Conservation (phyloP, 176 grass and related monocot genomes). For the Oryza glumipatula region DNA sequence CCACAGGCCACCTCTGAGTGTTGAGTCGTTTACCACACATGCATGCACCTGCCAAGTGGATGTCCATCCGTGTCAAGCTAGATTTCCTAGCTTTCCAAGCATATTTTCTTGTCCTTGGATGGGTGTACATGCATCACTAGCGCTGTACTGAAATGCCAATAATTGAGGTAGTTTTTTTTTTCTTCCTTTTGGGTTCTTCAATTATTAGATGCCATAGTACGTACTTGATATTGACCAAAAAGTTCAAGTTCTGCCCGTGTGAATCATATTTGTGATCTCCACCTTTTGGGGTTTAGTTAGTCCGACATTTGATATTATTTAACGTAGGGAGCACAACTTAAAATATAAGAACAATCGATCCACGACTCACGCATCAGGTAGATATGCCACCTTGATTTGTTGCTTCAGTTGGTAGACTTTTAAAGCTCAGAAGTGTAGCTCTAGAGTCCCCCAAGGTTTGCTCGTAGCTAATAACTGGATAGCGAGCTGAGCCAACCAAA, state of each 20-base stretch:
- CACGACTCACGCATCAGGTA: no score
- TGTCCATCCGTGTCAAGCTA: slow-evolving; percentile 29
- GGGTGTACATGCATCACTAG: not conserved
- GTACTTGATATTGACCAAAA: not conserved
- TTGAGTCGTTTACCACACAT: not conserved
- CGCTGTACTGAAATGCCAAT: slow-evolving; percentile 31
- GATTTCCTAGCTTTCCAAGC: not conserved
- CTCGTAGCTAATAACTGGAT: no score
- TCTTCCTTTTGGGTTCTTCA: not conserved
- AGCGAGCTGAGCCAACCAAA: no score
- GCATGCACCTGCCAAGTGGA: slow-evolving; percentile 4
- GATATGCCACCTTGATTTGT: no score
- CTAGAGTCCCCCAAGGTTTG: no score
- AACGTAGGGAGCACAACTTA: no score
- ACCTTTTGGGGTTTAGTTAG: not conserved
- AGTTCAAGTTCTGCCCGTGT: not conserved
- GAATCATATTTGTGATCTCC: slow-evolving; percentile 4
- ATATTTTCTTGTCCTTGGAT: slow-evolving; percentile 24
- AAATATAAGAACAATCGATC: no score
- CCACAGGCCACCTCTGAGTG: not conserved
- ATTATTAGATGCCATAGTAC: slow-evolving; percentile 32
- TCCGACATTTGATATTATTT: no score
- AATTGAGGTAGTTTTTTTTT: slow-evolving; percentile 10
- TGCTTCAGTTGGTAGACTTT: no score
- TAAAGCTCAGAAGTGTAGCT: no score